Conservation (phyloP, 2,329 filamentous ascomycete species). For the Pezicula rhizophila region DNA sequence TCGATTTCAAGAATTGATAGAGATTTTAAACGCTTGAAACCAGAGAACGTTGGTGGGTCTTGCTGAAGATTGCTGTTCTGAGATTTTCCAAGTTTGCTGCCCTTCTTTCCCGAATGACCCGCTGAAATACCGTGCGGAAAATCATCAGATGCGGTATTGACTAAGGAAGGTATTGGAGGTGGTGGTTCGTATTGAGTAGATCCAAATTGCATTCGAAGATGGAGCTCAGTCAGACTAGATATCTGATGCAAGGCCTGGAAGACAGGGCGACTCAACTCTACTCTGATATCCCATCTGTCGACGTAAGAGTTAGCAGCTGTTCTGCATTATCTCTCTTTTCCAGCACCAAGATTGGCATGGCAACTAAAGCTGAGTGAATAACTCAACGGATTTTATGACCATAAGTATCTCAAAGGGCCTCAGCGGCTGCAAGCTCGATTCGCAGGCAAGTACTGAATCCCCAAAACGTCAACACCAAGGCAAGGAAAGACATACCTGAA, state of each 20-base stretch:
- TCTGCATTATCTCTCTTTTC: not conserved
- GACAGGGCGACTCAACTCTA: slow-evolving; percentile 54
- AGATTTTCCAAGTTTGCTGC: slow-evolving; percentile 17
- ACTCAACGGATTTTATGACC: too few relatives aligned
- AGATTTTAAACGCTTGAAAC: slow-evolving; percentile 48
- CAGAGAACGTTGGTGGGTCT: slow-evolving; percentile 46
- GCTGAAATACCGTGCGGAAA: not conserved
- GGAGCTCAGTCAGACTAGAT: slow-evolving; percentile 43
- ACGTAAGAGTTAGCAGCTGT: not conserved
- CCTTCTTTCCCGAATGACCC: not conserved
- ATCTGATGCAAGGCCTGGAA: slow-evolving; percentile 52
- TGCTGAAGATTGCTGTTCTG: slow-evolving; percentile 11
- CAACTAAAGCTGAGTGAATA: too few relatives aligned
- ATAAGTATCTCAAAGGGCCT: too few relatives aligned
- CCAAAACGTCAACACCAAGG: not conserved
- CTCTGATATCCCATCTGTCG: slow-evolving; percentile 55
- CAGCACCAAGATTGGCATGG: too few relatives aligned
- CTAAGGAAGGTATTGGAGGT: slow-evolving; percentile 32
- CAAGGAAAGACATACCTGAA: slow-evolving; percentile 41
- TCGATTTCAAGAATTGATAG: slow-evolving; percentile 57
- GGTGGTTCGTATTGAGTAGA: slow-evolving; percentile 47
- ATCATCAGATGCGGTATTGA: slow-evolving; percentile 3
- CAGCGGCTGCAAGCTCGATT: too few relatives aligned
- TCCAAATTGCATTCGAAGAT: slow-evolving; percentile 53
- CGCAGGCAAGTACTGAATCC: too few relatives aligned